Conservation (phyloP, 2,329 filamentous ascomycete genomes). For the Penicillium oxalicum region DNA sequence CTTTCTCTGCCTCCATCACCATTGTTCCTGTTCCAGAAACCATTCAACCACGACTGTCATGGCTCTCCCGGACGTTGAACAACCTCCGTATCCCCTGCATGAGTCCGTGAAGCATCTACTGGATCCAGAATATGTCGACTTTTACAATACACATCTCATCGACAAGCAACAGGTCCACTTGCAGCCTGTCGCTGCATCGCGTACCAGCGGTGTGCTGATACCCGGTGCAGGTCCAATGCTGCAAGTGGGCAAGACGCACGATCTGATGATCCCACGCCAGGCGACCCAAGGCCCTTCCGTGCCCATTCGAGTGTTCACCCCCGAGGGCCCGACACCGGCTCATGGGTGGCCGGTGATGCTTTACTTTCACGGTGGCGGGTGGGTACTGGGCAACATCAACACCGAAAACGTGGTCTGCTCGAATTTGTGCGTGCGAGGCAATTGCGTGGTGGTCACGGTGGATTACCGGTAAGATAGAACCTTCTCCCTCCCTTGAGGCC, state of each 20-base stretch:
- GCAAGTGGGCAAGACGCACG: constrained; percentile 44
- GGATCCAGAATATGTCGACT: constrained; percentile 47
- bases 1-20: background rate
- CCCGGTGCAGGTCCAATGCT: constrained; percentile 48
- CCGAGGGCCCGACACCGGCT: constrained; percentile 39
- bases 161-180: constrained; percentile 51
- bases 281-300: constrained; percentile 46
- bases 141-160: constrained; percentile 49
- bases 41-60: constrained; percentile 1
- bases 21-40: background rate
- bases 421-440: constrained; percentile 47
- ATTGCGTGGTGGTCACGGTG: constrained; percentile 50
- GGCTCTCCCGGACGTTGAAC: constrained; percentile 13
- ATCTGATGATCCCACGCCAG: constrained; percentile 40
- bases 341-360: constrained; percentile 52
- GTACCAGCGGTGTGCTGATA: constrained; percentile 48
- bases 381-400: constrained; percentile 53
- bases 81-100: constrained; percentile 46
- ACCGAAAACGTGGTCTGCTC: constrained; percentile 54
- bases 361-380: constrained; percentile 56
- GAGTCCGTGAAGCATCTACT: constrained; percentile 43
- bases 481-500: background rate
- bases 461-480: constrained; percentile 47
- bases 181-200: constrained; percentile 49
- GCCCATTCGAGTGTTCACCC: constrained; percentile 48